Conservation (phyloP, 2,329 filamentous ascomycete species). For the Colletotrichum spaethianum region DNA sequence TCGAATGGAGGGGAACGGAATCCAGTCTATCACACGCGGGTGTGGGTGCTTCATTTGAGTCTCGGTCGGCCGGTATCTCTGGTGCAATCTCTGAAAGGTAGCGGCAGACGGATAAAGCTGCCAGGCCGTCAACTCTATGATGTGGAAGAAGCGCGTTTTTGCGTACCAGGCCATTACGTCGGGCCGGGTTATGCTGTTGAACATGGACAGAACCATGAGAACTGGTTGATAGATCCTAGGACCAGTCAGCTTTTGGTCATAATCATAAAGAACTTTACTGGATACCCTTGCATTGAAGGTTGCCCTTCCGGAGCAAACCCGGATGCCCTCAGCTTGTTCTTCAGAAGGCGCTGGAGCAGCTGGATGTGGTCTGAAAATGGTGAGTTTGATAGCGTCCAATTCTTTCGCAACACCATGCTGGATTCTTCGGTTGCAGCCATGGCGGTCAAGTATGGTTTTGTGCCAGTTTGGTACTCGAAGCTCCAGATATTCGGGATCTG, state of each 20-base stretch:
- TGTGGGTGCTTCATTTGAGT: slow-evolving; percentile 45
- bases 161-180: slow-evolving; percentile 57
- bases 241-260: not conserved
- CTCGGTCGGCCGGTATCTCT: slow-evolving; percentile 48
- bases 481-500: slow-evolving; percentile 51
- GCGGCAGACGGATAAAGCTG: slow-evolving; percentile 48
- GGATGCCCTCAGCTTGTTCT: slow-evolving; percentile 44
- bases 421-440: slow-evolving; percentile 45
- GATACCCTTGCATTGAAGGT: slow-evolving; percentile 22
- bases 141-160: slow-evolving; percentile 54
- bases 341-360: slow-evolving; percentile 45
- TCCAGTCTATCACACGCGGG: slow-evolving; percentile 46
- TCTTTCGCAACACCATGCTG: slow-evolving; percentile 43
- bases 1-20: slow-evolving; percentile 49
- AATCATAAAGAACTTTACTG: not conserved
- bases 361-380: slow-evolving; percentile 51
- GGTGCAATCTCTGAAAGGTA: slow-evolving; percentile 48
- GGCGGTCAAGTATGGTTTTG: slow-evolving; percentile 46
- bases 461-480: slow-evolving; percentile 50
- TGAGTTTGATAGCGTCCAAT: slow-evolving; percentile 48
- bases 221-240: slow-evolving; percentile 46
- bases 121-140: slow-evolving; percentile 52
- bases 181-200: slow-evolving; percentile 53
- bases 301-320: slow-evolving; percentile 22
- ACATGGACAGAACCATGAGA: slow-evolving; percentile 50